Evolutionary conservation across 192 early-diverging fungal genomes (phyloP), one percentile per base, ranked within the genome.

Genomic region (Umbelopsis vinacea): DNA sequence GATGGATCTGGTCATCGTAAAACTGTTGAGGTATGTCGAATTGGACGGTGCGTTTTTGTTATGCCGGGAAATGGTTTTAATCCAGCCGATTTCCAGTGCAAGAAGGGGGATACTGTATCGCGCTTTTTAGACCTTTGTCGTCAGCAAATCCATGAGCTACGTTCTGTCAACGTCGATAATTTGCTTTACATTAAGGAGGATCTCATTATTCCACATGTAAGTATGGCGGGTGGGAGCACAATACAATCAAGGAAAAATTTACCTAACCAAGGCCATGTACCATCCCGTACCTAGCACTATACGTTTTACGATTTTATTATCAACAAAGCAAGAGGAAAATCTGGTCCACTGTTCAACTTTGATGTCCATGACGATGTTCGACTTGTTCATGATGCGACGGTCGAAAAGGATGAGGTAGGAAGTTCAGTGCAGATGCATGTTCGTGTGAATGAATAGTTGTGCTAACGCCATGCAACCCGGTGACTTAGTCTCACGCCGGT

Each of bases 271-370:
- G 60, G 6, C 11, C 40, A 12, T 46, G 2, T 29, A n/a, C 29
- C 33, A 46, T 14, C 22, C 33, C 7, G 5, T 40, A 29, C 29
- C 0, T 21, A 86, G 72, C 91, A 93, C 69, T 91, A 89, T 71
- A 89, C 93, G 24, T 93, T 94, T 73, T 98, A 98, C 82, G 97
- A 98, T 78, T 96, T 98, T 73, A 97, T 97, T 45, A 81, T 97
- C 71, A 97, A 96, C 83, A 94, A 95, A 76, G 92, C 93, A 40
- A 86, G 97, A n/a, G 97, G 96, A 37, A 98, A 98, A 72, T 96
- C 95, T 3, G 97, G 97, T 2, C 95, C 97, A 6, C 66, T 98
- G 67, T 98, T 98, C 74, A 89, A 83, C 52, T 98, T 98, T 85
- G 94, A 96, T 74, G 96, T 97, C 0, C 93, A 94, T 66, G 96